Conservation (phyloP, 208 protist species). For the Leptomonas pyrrhocoris region DNA sequence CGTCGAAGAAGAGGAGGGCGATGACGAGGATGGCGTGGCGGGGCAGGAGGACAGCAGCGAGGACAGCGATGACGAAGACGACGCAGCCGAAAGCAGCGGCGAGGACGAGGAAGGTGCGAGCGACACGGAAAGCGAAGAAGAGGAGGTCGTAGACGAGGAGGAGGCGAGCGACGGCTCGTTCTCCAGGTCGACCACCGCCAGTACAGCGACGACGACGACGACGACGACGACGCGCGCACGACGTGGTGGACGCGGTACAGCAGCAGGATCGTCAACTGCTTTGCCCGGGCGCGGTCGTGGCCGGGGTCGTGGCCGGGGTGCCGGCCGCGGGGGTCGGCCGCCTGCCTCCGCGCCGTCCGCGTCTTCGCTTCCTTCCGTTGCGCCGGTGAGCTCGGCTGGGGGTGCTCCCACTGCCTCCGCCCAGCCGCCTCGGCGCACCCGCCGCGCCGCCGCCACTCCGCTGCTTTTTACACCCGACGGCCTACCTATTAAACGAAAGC, state of each 20-base stretch:
- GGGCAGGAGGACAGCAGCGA: constrained; percentile 4
- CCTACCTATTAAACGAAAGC: constrained; percentile 57
- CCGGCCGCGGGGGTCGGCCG: constrained; percentile 27
- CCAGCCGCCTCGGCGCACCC: not conserved
- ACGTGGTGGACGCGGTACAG: not conserved
- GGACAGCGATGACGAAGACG: constrained; percentile 22
- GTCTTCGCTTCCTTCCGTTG: not conserved
- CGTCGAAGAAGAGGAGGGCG: not conserved
- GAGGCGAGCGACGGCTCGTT: not conserved
- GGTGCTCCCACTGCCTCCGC: not conserved
- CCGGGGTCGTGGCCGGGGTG: constrained; percentile 24
- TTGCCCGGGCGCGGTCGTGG: constrained; percentile 3
- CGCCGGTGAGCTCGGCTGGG: not conserved
- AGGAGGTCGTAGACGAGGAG: not conserved
- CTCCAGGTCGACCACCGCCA: not conserved
- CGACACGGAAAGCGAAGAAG: constrained; percentile 3
- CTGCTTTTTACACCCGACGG: constrained; percentile 32
- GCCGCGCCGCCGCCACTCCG: constrained; percentile 9
- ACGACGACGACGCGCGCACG: not conserved
- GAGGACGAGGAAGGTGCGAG: not conserved
- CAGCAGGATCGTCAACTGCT: not conserved
- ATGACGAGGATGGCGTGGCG: not conserved
- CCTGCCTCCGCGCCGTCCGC: constrained; percentile 6
- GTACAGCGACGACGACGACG: not conserved
- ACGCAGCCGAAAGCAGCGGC: constrained; percentile 2